Conservation (phyloP, 73 alveolate genomes). For the Tetrahymena malaccensis region DNA sequence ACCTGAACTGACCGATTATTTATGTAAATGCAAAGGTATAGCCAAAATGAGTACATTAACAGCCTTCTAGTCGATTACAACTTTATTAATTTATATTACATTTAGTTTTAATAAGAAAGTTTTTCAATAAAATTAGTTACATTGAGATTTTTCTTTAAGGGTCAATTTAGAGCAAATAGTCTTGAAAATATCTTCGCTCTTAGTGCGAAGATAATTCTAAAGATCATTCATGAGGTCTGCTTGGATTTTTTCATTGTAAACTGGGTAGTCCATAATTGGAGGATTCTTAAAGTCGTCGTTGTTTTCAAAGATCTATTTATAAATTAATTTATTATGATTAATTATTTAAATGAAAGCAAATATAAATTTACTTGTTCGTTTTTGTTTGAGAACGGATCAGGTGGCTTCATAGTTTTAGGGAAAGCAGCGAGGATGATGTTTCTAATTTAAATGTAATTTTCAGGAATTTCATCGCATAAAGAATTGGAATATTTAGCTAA, state of each 20-base stretch:
- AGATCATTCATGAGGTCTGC: constrained; percentile 42
- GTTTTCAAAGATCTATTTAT: neutral
- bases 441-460: constrained; percentile 62
- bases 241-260: constrained; percentile 8
- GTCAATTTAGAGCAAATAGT: neutral
- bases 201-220: constrained; percentile 55
- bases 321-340: neutral
- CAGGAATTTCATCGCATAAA: constrained; percentile 63
- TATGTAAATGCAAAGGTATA: neutral
- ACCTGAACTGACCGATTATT: neutral
- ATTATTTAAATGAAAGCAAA: too few relatives aligned
- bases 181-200: constrained; percentile 3
- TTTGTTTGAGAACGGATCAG: constrained; percentile 51
- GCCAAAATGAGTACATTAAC: neutral
- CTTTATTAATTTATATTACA: neutral
- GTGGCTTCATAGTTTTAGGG: constrained; percentile 59
- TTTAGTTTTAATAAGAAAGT: neutral
- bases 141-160: neutral
- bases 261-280: neutral
- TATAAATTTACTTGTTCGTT: neutral
- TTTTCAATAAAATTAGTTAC: neutral
- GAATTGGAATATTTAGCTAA: constrained; percentile 70
- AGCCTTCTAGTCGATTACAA: neutral
- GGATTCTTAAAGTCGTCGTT: neutral
- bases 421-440: constrained; percentile 69